Conservation (phyloP, 768 basidiomycete species). For the Gloeophyllum trabeum region DNA sequence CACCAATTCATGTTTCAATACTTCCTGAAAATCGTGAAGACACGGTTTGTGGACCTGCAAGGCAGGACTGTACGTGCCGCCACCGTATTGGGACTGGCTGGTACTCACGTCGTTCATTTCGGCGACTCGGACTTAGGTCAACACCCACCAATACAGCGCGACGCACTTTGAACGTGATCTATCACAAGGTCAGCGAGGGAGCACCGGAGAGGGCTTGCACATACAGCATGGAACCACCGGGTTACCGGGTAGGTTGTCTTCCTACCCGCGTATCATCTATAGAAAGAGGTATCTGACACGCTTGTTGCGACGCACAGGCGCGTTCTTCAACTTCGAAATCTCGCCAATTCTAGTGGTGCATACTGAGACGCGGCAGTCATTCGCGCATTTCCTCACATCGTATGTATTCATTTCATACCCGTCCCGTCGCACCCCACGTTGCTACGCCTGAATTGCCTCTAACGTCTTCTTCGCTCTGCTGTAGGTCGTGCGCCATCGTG, state of each 20-base stretch:
- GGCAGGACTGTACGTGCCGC: conserved; percentile 47
- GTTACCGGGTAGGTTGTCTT: conserved; percentile 39
- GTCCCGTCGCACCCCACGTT: too few species aligned
- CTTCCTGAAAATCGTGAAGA: conserved; percentile 98
- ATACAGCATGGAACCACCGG: conserved; percentile 67
- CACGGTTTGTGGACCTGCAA: conserved; percentile 80
- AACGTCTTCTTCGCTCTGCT: conserved; percentile 2
- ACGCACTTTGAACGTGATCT: conserved; percentile 96
- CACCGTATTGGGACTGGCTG: background rate
- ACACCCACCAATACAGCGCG: conserved; percentile 90
- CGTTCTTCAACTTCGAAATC: conserved; percentile 92
- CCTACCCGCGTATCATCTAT: too few species aligned
- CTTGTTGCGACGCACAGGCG: conserved; percentile 29
- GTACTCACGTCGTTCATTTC: background rate
- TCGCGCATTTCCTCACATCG: conserved; percentile 98
- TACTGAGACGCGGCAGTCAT: conserved; percentile 82
- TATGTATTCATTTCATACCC: too few species aligned
- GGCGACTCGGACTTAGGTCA: too few species aligned
- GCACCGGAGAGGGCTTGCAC: conserved; percentile 52
- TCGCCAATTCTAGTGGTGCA: conserved; percentile 94
- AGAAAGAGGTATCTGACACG: background rate
- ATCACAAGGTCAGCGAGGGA: conserved; percentile 43
- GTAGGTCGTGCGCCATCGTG: conserved; percentile 91
- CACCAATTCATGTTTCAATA: conserved; percentile 96
- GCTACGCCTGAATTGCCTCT: background rate